Evolutionary conservation across 108 stramenopile genomes (phyloP), one percentile per base, ranked within the genome.

Genomic region (Licmophora abbreviata): DNA sequence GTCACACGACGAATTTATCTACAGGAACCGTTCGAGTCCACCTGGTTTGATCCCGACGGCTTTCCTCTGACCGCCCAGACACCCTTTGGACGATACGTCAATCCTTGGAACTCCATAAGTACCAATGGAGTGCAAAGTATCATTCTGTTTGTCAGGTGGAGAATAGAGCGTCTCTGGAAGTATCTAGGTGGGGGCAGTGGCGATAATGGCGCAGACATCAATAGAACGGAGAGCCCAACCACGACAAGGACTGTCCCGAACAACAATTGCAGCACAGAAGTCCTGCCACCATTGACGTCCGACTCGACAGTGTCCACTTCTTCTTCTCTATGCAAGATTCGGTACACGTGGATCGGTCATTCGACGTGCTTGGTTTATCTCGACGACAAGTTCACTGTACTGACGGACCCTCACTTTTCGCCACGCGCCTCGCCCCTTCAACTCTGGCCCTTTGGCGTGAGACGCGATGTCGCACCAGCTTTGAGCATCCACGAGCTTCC

Each of bases 271-370:
- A n/a, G n/a, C n/a, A n/a, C n/a, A n/a, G n/a, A n/a, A n/a, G n/a
- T n/a, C 43, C 43, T 15, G 8, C 17, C 8, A 21, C 15, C 9
- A 18, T 8, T 44, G 8, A 44, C 43, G 12, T 44, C 17, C 12
- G 22, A 18, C 15, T 21, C 9, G 43, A 21, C 8, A n/a, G 20
- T 18, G 43, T 44, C 7, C 20, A 44, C 22, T 44, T 44, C 22
- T 7, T 21, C 7, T 21, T 44, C 1, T 27, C 9, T 28, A 14
- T 15, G 27, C 4, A 46, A 24, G 8, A 64, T 89, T 2, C 44
- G 52, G 11, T 59, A 83, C 8, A 83, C 88, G n/a, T 90, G 84
- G 88, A 66, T 90, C 22, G 88, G 88, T 7, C 88, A 90, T 64
- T 64, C 82, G 0, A 84, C 82, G 2, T 81, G 79, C 25, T 52